A percentile compares a stretch with the other conserved stretches of the same genome.
phyloP scores from a whole-genome alignment of 2,329 filamentous ascomycete species.

The Trichoderma simmonsii region DNA sequence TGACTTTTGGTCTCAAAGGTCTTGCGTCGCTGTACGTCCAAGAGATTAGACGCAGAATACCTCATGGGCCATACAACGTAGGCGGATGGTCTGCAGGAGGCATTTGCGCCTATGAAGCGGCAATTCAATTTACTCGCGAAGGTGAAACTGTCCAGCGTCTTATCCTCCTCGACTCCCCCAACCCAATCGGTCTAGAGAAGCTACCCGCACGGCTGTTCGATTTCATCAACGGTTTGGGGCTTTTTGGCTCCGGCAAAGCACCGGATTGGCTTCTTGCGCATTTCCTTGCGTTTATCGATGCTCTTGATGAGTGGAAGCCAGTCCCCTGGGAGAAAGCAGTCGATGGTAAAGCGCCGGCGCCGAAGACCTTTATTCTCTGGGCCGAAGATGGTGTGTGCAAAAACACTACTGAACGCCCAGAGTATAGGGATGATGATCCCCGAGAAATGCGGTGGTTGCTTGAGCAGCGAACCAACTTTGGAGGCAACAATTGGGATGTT shows the following conservation, averaged over 20 bases:
- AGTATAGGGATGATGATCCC: constrained; percentile 18
- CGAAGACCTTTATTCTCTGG: constrained; percentile 66
- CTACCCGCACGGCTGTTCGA: constrained; percentile 60
- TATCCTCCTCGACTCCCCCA: constrained; percentile 63
- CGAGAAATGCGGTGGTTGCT: constrained; percentile 57
- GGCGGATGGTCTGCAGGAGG: constrained; percentile 75
- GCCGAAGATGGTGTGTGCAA: constrained; percentile 71
- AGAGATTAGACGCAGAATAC: constrained; percentile 69
- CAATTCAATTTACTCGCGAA: constrained; percentile 55
- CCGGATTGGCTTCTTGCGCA: constrained; percentile 70
- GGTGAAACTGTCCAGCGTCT: constrained; percentile 57
- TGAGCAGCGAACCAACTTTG: constrained; percentile 68
- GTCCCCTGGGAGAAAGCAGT: constrained; percentile 48
- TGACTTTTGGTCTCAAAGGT: constrained; percentile 9
- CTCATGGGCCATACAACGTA: constrained; percentile 63
- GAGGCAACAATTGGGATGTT: constrained; percentile 68
- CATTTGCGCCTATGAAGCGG: constrained; percentile 65
- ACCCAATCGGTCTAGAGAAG: constrained; percentile 63
- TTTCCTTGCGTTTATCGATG: constrained; percentile 65
- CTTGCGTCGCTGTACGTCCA: constrained; percentile 49
- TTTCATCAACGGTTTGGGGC: constrained; percentile 69
- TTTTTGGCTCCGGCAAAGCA: constrained; percentile 63
- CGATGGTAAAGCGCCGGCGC: constrained; percentile 42
- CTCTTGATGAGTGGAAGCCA: constrained; percentile 65
- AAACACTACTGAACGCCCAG: constrained; percentile 52